Evolutionary conservation across 2,329 filamentous ascomycete genomes (phyloP), one percentile per base, ranked within the genome.

Genomic region (Verticillium tricorpus): DNA sequence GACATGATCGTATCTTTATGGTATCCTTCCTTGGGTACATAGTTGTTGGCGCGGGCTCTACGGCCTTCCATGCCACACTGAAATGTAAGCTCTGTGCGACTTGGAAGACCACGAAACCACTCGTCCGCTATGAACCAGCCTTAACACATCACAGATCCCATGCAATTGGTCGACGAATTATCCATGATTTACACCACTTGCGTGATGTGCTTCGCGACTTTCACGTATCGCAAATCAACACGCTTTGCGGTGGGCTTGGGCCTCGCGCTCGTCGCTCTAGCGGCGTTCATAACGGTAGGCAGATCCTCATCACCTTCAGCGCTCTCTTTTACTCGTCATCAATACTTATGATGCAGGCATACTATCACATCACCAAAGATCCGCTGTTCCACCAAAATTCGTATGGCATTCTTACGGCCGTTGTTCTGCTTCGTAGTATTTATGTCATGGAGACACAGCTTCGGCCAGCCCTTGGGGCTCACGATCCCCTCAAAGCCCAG

Each of bases 351-450:
- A 22, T 52, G n/a, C 12, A 52, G 45, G 45, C 45, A 3, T 79
- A 78, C 74, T 96, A 96, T 75, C 90, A 93, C 71, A 86, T 91
- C 65, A 86, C 93, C 17, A 91, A 93, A 71, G 88, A 96, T 66
- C 91, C 92, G 0, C 80, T 85, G 1, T 96, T 96, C 73, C 92
- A 96, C 75, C 91, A 96, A 72, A 88, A 86, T 64, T 89, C 89
- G 5, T 96, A 93, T 68, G 90, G 87, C 1, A 71, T 89, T 3
- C 77, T 96, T 54, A 95, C 91, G 0, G 82, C 82, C 5, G 79
- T 87, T 52, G 63, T 65, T 28, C 81, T 95, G 28, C 78, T 90
- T 60, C 86, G 90, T 37, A 89, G 87, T 68, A 88, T 93, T 80
- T 92, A 87, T 71, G 85, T 91, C 31, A 94, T 94, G 89, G 79